Base-by-base conservation (phyloP, 768 basidiomycete genomes). In the Podaxis sp. region DNA sequence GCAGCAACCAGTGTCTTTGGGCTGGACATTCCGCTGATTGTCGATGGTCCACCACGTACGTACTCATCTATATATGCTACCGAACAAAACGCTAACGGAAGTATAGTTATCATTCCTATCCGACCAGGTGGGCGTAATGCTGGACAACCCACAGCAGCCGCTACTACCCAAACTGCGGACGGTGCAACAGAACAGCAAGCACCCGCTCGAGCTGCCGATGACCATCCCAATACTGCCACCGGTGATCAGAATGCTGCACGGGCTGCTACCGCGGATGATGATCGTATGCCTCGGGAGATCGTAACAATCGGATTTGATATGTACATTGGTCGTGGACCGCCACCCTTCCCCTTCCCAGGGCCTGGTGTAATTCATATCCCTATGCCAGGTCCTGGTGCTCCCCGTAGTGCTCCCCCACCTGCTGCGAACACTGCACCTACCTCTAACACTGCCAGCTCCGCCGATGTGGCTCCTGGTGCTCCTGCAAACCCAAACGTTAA, bases 251-350 rank as follows among this genome's bases (percentile, higher is more conserved):
- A 22, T 38, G 26, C 15, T 9, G 33, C 33, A 8, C 33, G 8
- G 8, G 33, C 28, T 53, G 9, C 36, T 5, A 24, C 11, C 12
- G 17, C 15, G 8, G 36, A 58, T 12, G 19, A 19, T 15, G 40
- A 44, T 33, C 54, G 44, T 38, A 7, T 9, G 15, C 19, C 11
- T 13, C 57, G 68, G 0, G 72, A 73, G 48, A 63, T 76, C 4
- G 2, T 80, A 26, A 77, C 78, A 19, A 74, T 80, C 56, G 79
- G 79, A n/a, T 65, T 80, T 30, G 78, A 80, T 59, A 74, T 80
- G 69, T 72, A 78, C 60, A 64, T 78, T 30, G 54, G 54, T 28
- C 61, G 46, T 8, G 69, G 70, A 39, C 62, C 65, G 38, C 57
- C 61, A 28, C 60, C 64, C 13, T 52, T 42, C 42, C 39, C 39